Percentiles rank a stretch among this genome's conserved stretches.
Conservation (phyloP, 2,329 filamentous ascomycete genomes). For the Trichophyton simii region DNA sequence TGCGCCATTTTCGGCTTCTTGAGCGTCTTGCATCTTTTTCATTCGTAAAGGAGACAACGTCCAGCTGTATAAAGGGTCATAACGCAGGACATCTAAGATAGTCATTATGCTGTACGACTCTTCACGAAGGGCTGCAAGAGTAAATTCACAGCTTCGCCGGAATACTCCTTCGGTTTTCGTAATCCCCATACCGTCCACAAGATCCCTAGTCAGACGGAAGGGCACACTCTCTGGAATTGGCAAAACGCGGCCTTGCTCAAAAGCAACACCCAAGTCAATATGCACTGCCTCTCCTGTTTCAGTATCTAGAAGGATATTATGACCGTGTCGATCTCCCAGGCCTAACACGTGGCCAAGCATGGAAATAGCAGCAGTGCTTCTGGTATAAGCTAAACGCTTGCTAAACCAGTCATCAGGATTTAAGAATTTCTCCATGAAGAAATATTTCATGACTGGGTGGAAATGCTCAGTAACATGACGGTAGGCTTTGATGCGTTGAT, state of each 20-base stretch:
- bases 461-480: slow-evolving; percentile 68
- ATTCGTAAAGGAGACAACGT: slow-evolving; percentile 62
- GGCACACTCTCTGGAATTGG: slow-evolving; percentile 92
- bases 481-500: slow-evolving; percentile 61
- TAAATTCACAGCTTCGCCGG: slow-evolving; percentile 95
- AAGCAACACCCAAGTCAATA: slow-evolving; percentile 92
- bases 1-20: slow-evolving; percentile 32
- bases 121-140: slow-evolving; percentile 82
- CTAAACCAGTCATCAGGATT: slow-evolving; percentile 95
- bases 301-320: slow-evolving; percentile 89
- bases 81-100: slow-evolving; percentile 91
- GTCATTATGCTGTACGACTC: slow-evolving; percentile 98
- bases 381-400: slow-evolving; percentile 76
- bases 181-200: slow-evolving; percentile 94
- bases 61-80: slow-evolving; percentile 95
- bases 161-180: slow-evolving; percentile 94
- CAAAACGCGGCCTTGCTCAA: slow-evolving; percentile 90
- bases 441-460: slow-evolving; percentile 87
- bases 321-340: slow-evolving; percentile 84
- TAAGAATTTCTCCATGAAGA: slow-evolving; percentile 89
- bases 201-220: slow-evolving; percentile 84
- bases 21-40: slow-evolving; percentile 51
- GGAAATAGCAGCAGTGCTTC: slow-evolving; percentile 86
- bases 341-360: slow-evolving; percentile 90
- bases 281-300: slow-evolving; percentile 88